Percentiles rank a stretch among this genome's conserved stretches.
phyloP scores from a whole-genome alignment of 805 yeast genomes.

The Hanseniaspora guilliermondii region DNA sequence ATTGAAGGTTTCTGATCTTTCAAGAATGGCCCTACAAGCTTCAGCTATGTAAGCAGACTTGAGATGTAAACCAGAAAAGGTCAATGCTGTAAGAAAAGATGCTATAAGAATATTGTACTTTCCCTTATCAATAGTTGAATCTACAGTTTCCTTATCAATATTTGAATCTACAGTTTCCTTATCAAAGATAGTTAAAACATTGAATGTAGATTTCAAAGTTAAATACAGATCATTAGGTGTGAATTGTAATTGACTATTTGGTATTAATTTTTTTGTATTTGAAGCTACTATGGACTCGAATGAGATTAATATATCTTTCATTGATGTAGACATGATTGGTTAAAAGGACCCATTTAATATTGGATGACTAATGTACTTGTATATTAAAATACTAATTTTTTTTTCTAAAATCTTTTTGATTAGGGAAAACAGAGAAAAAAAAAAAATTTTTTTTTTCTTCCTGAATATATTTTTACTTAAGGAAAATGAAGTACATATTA shows the following conservation, averaged over 20 bases:
- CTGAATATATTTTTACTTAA: too few species aligned
- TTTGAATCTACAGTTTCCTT: not conserved
- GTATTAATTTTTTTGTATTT: conserved; percentile 10
- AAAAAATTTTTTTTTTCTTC: too few species aligned
- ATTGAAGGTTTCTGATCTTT: conserved; percentile 47
- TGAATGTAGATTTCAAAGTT: conserved; percentile 51
- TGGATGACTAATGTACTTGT: not conserved
- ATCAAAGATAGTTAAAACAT: conserved; percentile 40
- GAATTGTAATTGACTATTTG: conserved; percentile 28
- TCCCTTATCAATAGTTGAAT: not conserved
- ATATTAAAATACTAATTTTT: too few species aligned
- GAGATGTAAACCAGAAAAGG: conserved; percentile 65
- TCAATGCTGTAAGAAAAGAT: conserved; percentile 64
- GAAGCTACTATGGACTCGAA: not conserved
- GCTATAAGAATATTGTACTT: not conserved
- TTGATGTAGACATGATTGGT: not conserved
- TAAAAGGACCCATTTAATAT: not conserved
- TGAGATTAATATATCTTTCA: not conserved
- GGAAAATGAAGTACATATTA: too few species aligned
- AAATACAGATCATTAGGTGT: conserved; percentile 50
- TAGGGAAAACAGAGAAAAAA: too few species aligned
- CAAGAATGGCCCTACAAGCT: conserved; percentile 65
- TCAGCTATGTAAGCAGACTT: conserved; percentile 71
- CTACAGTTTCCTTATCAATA: not conserved
- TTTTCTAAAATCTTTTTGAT: too few species aligned